Evolutionary conservation across 495 filamentous ascomycete genomes (phyloP).

Genomic region (Halenospora varia): DNA sequence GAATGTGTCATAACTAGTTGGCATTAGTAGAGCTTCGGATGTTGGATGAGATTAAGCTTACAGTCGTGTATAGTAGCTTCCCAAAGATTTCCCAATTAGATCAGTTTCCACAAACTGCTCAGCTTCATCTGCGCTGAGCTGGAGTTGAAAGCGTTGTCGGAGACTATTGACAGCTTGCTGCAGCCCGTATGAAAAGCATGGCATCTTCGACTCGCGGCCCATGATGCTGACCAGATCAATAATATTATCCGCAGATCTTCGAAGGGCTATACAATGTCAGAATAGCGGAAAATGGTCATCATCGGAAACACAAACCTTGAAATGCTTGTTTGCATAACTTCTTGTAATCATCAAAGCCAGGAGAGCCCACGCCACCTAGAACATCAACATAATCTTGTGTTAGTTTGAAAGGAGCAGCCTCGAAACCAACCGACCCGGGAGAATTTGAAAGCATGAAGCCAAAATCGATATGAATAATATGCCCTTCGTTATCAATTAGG

Average conservation of each 20-base stretch:
- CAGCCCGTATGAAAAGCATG: conserved; percentile 65
- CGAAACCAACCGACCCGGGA: conserved; percentile 70
- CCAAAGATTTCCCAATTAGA: conserved; percentile 63
- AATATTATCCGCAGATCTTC: conserved; percentile 66
- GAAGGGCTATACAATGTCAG: conserved; percentile 44
- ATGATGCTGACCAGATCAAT: conserved; percentile 72
- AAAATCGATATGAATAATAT: conserved; percentile 80
- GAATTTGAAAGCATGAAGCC: conserved; percentile 81
- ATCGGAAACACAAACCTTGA: conserved; percentile 48
- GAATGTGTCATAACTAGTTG: conserved; percentile 67
- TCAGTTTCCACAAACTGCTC: conserved; percentile 69
- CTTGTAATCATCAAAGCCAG: conserved; percentile 63
- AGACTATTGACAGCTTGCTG: conserved; percentile 56
- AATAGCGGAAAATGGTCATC: conserved; percentile 5
- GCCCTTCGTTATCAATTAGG: conserved; percentile 71
- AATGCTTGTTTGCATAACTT: conserved; percentile 70
- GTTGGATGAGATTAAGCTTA: conserved; percentile 31
- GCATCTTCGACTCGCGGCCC: conserved; percentile 72
- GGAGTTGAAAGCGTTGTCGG: conserved; percentile 64
- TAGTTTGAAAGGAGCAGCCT: conserved; percentile 75
- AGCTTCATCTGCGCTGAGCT: conserved; percentile 69
- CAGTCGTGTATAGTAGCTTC: conserved; percentile 76
- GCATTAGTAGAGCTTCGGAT: neutral
- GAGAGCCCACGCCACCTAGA: conserved; percentile 59
- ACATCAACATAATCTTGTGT: conserved; percentile 76